A percentile compares a stretch with the other conserved stretches of the same genome.
phyloP scores from a whole-genome alignment of 768 basidiomycete genomes.

The Podaxis mareebaensis region DNA sequence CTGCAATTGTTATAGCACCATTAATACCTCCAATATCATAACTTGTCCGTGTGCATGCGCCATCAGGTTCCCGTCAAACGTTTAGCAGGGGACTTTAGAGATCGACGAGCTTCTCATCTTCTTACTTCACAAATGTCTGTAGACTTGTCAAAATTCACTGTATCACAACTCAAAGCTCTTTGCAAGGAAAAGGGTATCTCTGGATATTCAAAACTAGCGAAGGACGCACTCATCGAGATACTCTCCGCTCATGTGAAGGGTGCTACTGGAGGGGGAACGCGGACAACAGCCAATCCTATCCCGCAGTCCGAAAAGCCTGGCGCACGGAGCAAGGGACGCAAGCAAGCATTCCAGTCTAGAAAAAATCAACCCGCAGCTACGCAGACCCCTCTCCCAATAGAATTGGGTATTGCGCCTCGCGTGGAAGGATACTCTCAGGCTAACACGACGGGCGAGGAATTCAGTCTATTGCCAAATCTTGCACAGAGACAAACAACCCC shows the following conservation, averaged over 20 bases:
- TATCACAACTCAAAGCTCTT: slow-evolving; percentile 62
- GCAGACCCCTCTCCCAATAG: background rate
- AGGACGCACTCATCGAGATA: slow-evolving; percentile 56
- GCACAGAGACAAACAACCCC: background rate
- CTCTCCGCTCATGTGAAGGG: slow-evolving; percentile 17
- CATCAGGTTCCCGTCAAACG: background rate
- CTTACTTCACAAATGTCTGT: slow-evolving; percentile 14
- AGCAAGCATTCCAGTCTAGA: background rate
- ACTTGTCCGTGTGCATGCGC: background rate
- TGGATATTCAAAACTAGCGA: slow-evolving; percentile 70
- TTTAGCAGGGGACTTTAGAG: background rate
- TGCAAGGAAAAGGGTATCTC: slow-evolving; percentile 64
- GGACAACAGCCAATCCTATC: background rate
- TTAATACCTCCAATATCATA: slow-evolving; percentile 8
- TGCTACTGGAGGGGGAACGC: background rate
- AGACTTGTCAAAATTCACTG: slow-evolving; percentile 50
- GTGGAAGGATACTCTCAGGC: background rate
- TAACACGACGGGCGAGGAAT: background rate
- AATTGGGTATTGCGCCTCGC: background rate
- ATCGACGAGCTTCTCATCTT: background rate
- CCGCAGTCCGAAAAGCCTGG: background rate
- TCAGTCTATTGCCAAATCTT: background rate
- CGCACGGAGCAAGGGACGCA: background rate
- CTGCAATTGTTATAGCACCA: slow-evolving; percentile 58
- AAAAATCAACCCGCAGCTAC: background rate